Percentiles rank a stretch among this genome's conserved stretches.
These are phyloP conservation scores for Blastocystis sp. DNA, from an alignment of 352 stramenopile genomes.

Conservation along the genomic window DNA sequence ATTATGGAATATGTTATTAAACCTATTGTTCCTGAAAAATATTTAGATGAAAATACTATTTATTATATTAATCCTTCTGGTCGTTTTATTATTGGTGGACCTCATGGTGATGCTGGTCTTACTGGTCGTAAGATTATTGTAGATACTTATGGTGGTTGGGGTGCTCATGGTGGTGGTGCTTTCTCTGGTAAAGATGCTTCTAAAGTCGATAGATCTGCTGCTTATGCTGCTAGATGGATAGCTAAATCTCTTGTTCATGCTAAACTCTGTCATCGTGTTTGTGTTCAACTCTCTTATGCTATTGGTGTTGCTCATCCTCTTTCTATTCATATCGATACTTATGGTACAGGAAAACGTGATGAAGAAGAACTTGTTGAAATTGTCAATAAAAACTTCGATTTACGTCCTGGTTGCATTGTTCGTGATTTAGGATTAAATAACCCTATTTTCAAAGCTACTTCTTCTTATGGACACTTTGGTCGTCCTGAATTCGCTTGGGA, in stretches of 20 bases:
- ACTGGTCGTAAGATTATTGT: constrained; percentile 94
- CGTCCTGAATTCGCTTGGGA: constrained; percentile 98
- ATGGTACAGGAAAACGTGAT: constrained; percentile 83
- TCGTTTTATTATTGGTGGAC: constrained; percentile 92
- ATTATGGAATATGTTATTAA: constrained; percentile 98
- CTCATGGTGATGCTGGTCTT: constrained; percentile 87
- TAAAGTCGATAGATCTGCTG: constrained; percentile 90
- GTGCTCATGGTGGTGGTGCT: constrained; percentile 83
- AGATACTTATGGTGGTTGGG: constrained; percentile 97
- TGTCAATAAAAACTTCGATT: constrained; percentile 97
- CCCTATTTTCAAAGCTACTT: constrained; percentile 90
- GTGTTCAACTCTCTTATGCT: constrained; percentile 92
- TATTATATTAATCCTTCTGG: constrained; percentile 97
- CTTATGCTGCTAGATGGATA: constrained; percentile 91
- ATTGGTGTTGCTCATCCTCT: constrained; percentile 89
- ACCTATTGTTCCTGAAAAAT: constrained; percentile 87
- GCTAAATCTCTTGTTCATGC: constrained; percentile 88
- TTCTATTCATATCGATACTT: constrained; percentile 87
- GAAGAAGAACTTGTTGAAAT: constrained; percentile 85
- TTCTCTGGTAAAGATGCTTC: constrained; percentile 97
- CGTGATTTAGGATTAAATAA: constrained; percentile 85
- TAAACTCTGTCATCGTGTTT: constrained; percentile 69
- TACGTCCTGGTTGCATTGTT: constrained; percentile 81
- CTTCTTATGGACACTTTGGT: constrained; percentile 95
- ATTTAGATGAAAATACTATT: constrained; percentile 93